phyloP scores from a whole-genome alignment of 1,284 basidiomycete genomes.

The Fistulina hepatica region DNA sequence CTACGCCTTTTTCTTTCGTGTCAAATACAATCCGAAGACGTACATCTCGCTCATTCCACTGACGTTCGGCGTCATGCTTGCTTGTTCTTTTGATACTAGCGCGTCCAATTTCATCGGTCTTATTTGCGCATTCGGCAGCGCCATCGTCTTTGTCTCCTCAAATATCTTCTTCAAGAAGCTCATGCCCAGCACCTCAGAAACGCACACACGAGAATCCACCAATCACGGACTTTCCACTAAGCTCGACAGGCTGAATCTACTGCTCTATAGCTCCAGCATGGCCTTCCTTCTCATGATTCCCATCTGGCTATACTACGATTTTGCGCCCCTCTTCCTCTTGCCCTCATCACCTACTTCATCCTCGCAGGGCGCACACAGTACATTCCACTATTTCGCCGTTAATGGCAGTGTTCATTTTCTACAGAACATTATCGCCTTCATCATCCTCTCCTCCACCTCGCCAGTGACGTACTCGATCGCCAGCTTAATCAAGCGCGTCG shows the following conservation, averaged over 20 bases:
- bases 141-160: constrained; percentile 92
- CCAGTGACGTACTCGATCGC: constrained; percentile 99
- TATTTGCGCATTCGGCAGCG: constrained; percentile 88
- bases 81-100: constrained; percentile 87
- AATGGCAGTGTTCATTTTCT: constrained; percentile 96
- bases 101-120: constrained; percentile 77
- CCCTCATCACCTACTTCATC: constrained; percentile 31
- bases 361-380: constrained; percentile 46
- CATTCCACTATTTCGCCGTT: constrained; percentile 70
- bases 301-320: constrained; percentile 83
- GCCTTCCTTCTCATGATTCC: constrained; percentile 94
- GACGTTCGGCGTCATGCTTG: constrained; percentile 94
- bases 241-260: constrained; percentile 93
- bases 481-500: constrained; percentile 94
- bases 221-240: too few relatives aligned
- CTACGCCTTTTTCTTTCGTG: constrained; percentile 86
- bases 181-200: constrained; percentile 58
- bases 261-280: constrained; percentile 92
- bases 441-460: constrained; percentile 90
- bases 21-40: constrained; percentile 85
- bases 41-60: constrained; percentile 93
- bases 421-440: constrained; percentile 96
- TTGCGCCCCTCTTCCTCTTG: constrained; percentile 49
- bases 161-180: constrained; percentile 99
- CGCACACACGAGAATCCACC: constrained; percentile 30